Base-by-base conservation (phyloP, 106 monocot genomes). In the Platanthera guangdongensis region DNA sequence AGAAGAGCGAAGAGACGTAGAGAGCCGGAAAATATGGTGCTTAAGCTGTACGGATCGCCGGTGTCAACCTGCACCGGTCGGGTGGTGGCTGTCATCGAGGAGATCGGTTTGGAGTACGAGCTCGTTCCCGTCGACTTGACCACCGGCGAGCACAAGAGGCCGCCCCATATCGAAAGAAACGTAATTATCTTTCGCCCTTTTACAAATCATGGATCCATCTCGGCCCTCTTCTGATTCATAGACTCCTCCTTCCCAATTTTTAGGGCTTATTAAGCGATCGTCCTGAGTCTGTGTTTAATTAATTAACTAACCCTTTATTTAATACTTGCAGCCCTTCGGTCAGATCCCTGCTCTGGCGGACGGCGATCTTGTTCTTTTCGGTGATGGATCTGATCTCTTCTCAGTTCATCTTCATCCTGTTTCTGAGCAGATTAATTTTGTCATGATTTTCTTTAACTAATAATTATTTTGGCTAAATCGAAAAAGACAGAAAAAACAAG, bases 141-240 rank as follows among this genome's bases (percentile, higher is more conserved):
- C 51, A 46, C 76, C 79, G 84, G 84, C 68, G 87, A 88, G 73
- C 84, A 82, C 53, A 88, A 88, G 82, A 51, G 79, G n/a, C 82
- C 79, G 0, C 75, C 79, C 16, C 77, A 79, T 82, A 78, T 84
- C 71, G 32, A 74, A 14, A 78, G 78, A 74, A 88, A 88, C 45
- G 84, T 84, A 81, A 16, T 11, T 12, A 64, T 64, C 18, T 64
- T 30, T 22, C 6, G 25, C 5, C 21, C n/a, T 63, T n/a, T 9
- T 25, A 63, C 22, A n/a, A 63, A 30, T 45, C 14, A 8, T 2
- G 3, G 14, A 53, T 10, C 14, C 11, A 12, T 2, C 9, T 0
- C 25, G 25, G 25, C 25, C 3, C 1, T 39, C 11, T 13, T 22
- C 2, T 4, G 9, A 4, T 39, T 67, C 2, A 11, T 45, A 2